Evolutionary conservation across 2,329 filamentous ascomycete species (phyloP).

Genomic region (Chaetoscypha palmicola): DNA sequence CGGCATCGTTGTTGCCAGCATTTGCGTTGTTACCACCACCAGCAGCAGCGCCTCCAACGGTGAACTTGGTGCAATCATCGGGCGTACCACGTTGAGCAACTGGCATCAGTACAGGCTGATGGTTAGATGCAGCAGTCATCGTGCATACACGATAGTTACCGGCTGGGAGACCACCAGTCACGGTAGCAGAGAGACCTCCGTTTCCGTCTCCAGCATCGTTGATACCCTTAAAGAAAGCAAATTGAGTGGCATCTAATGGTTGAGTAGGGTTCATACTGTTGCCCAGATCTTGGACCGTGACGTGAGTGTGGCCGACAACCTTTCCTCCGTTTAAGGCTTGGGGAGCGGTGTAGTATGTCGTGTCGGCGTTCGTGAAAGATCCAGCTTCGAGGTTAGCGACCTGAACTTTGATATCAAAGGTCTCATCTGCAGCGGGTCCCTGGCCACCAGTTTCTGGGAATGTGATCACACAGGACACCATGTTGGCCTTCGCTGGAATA

Average conservation of each 20-base stretch:
- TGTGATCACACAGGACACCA: conserved; percentile 30
- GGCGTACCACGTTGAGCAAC: conserved; percentile 40
- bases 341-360: conserved; percentile 35
- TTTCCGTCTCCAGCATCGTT: conserved; percentile 36
- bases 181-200: conserved; percentile 33
- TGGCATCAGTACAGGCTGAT: conserved; percentile 38
- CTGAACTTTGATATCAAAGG: conserved; percentile 31
- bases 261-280: conserved; percentile 27
- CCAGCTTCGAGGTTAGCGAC: conserved; percentile 32
- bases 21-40: conserved; percentile 14
- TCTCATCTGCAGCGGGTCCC: conserved; percentile 22
- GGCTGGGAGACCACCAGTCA: conserved; percentile 35
- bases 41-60: conserved; percentile 27
- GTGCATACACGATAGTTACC: conserved; percentile 40
- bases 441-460: conserved; percentile 22
- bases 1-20: conserved; percentile 11
- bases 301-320: conserved; percentile 35
- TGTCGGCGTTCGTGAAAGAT: conserved; percentile 34
- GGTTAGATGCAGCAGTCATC: conserved; percentile 36
- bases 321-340: conserved; percentile 31
- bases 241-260: conserved; percentile 29
- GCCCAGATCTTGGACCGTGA: conserved; percentile 35
- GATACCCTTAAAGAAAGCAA: conserved; percentile 38
- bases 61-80: conserved; percentile 41
- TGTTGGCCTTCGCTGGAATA: conserved; percentile 28